Conservation (phyloP, 148 eudicot species). For the Agrostemma githago region DNA sequence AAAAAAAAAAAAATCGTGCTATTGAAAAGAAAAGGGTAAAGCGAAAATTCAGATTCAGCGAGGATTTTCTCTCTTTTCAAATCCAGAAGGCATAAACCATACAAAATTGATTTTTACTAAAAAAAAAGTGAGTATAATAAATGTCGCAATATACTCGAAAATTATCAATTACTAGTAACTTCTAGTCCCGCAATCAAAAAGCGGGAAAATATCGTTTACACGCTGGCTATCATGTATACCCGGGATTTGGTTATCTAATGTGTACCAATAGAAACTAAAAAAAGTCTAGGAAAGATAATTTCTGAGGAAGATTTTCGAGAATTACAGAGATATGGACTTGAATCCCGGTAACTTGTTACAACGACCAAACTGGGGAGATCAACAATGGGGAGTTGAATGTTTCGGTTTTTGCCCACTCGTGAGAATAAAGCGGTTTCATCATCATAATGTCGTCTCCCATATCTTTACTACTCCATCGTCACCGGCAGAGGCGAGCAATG, state of each 20-base stretch:
- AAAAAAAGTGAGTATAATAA: neutral
- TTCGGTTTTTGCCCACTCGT: neutral
- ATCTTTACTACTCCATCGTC: conserved; percentile 81
- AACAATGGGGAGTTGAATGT: neutral
- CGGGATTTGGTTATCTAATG: neutral
- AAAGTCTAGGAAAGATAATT: too few relatives aligned
- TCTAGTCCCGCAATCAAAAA: neutral
- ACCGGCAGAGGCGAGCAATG: conserved; percentile 73
- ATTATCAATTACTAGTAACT: neutral
- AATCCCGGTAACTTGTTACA: neutral
- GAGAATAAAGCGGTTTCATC: neutral
- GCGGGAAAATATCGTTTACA: neutral
- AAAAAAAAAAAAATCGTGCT: neutral
- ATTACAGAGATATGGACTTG: too few relatives aligned
- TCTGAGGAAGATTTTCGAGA: too few relatives aligned
- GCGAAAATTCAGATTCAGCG: too few relatives aligned
- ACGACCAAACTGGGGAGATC: neutral
- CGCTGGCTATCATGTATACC: neutral
- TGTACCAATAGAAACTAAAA: neutral
- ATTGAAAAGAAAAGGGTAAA: neutral
- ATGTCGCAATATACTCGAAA: neutral
- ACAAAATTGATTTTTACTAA: neutral
- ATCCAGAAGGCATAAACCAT: too few relatives aligned
- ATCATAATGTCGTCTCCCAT: conserved; percentile 48
- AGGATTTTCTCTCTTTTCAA: too few relatives aligned